These are phyloP conservation scores for Bondarzewia mesenterica DNA, from an alignment of 1,284 basidiomycete species.

Conservation along the genomic window DNA sequence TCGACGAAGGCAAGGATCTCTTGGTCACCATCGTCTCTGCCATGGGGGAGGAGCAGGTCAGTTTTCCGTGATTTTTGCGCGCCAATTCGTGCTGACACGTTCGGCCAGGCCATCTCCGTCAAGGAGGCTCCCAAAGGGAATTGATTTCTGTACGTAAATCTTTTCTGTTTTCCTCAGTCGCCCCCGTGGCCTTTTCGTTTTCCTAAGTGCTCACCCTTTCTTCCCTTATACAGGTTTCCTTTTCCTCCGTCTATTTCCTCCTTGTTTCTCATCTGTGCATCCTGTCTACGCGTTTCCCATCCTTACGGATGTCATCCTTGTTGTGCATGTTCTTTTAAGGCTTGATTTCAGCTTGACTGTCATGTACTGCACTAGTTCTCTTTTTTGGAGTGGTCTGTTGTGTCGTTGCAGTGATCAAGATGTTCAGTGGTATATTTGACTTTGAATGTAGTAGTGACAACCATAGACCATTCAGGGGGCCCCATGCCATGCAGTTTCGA, in stretches of 20 bases:
- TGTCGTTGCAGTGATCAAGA: neutral
- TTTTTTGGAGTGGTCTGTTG: neutral
- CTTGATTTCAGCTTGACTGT: slow-evolving; percentile 11
- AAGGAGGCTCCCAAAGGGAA: slow-evolving; percentile 75
- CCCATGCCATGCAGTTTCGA: too few species aligned
- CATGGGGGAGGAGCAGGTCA: slow-evolving; percentile 87
- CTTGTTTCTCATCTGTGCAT: slow-evolving; percentile 8
- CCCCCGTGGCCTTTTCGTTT: slow-evolving; percentile 3
- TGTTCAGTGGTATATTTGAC: neutral
- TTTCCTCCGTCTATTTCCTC: slow-evolving; percentile 2
- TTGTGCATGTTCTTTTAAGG: slow-evolving; percentile 15
- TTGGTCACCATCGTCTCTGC: slow-evolving; percentile 86
- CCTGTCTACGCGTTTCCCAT: slow-evolving; percentile 11
- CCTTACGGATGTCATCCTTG: slow-evolving; percentile 13
- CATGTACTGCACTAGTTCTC: slow-evolving; percentile 12
- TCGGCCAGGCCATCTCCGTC: slow-evolving; percentile 63
- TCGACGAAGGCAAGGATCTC: slow-evolving; percentile 86
- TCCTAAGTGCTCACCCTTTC: slow-evolving; percentile 1
- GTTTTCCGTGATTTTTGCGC: slow-evolving; percentile 7
- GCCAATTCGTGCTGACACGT: slow-evolving; percentile 4
- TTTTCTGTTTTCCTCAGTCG: neutral
- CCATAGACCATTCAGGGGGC: neutral
- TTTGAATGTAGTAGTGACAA: neutral
- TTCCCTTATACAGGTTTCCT: slow-evolving; percentile 2
- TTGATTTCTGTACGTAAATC: slow-evolving; percentile 16